Evolutionary conservation across 2,329 filamentous ascomycete genomes (phyloP), one percentile per base, ranked within the genome.

Genomic region (Ophiobolus disseminans): DNA sequence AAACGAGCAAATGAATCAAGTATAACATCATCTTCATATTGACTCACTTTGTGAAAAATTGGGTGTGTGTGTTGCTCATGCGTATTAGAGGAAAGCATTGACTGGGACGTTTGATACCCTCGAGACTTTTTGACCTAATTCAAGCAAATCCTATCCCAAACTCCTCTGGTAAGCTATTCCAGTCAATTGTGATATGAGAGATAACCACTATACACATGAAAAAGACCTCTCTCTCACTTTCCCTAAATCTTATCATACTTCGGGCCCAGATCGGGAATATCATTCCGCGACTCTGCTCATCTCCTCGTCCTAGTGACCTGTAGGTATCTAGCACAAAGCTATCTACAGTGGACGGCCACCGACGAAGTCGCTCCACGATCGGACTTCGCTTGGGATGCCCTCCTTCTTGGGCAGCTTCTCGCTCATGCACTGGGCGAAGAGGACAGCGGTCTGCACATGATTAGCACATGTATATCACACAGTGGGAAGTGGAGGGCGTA

Each of bases 381-480:
- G 87, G 68, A 97, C 94, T 78, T 99, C 94, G 38, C 84, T 80
- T 38, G 94, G 94, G 57, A 97, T 93, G 44, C 91, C 93, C 72
- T 94, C 90, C 54, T 85, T 79, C 66, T 90, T 86, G 53, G 94
- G 94, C 40, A 99, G 83, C 82, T 97, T 99, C 82, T 91, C 90
- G 77, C 82, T 94, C 90, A 99, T 95, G 78, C 94, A 97, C 75
- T 91, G 90, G 54, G 94, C 91, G 69, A 97, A 97, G 65, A 97
- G 89, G 58, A 94, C 87, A 52, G 94, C 93, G 63, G 94, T 99
- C 91, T 97, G 59, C 20, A 41, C 11, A 8, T 35, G 5, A 36
- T 69, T 62, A 69, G 62, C 45, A 55, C 9, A 23, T 2, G 7
- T 25, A 21, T 25, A 17, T n/a, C 11, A 26, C 5, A 10, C 5